These are phyloP conservation scores for Pythium dissotocum DNA, from an alignment of 352 stramenopile species.

Conservation along the genomic window DNA sequence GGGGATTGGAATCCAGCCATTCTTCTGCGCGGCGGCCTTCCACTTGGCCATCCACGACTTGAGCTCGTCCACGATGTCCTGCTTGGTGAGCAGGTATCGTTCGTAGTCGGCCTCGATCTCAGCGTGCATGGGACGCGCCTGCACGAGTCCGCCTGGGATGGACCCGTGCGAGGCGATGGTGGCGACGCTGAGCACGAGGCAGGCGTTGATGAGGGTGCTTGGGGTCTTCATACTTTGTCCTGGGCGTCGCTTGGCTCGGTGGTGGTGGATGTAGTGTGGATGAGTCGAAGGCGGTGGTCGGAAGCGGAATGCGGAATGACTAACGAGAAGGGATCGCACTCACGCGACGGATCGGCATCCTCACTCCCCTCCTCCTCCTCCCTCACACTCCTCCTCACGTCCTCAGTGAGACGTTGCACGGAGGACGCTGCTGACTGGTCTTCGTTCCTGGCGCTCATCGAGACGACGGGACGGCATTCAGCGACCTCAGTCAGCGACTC, in stretches of 20 bases:
- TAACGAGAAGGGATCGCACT: no score
- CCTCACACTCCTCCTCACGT: neutral
- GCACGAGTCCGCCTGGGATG: slow-evolving; percentile 10
- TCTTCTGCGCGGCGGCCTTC: slow-evolving; percentile 26
- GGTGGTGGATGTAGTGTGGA: neutral
- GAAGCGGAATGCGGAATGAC: neutral
- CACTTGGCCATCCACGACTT: slow-evolving; percentile 41
- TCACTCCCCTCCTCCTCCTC: neutral
- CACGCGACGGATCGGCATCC: neutral
- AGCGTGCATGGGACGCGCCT: slow-evolving; percentile 46
- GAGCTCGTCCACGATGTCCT: slow-evolving; percentile 38
- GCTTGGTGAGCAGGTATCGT: slow-evolving; percentile 44
- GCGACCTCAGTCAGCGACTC: no score
- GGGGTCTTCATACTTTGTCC: slow-evolving; percentile 1
- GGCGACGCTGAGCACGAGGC: slow-evolving; percentile 6
- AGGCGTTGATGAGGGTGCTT: slow-evolving; percentile 5
- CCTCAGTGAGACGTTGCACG: neutral
- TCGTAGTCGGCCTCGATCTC: slow-evolving; percentile 38
- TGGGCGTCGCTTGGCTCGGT: no score
- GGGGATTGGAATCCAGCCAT: slow-evolving; percentile 38
- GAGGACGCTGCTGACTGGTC: neutral
- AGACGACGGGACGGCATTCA: neutral
- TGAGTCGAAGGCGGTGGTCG: neutral
- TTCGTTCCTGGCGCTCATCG: neutral
- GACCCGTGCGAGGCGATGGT: neutral